Evolutionary conservation across 148 eudicot species (phyloP).

Genomic region (Silene uniflora): DNA sequence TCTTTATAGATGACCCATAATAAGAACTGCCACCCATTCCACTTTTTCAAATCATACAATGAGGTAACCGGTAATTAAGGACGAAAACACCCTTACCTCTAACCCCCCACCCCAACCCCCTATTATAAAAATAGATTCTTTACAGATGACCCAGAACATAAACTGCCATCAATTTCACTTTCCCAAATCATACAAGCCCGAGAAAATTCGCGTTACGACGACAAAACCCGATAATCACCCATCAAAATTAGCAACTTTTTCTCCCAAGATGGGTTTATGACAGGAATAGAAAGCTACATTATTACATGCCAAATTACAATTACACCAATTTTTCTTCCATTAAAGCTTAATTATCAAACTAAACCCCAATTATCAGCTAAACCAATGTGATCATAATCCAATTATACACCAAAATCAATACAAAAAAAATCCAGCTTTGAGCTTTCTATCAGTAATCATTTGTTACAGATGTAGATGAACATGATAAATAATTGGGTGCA

Average conservation of each 20-base stretch:
- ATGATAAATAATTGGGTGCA: not conserved
- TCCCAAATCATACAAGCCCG: not conserved
- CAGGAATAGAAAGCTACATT: not conserved
- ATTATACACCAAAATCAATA: not conserved
- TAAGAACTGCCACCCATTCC: not conserved
- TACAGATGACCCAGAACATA: not conserved
- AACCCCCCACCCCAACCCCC: not conserved
- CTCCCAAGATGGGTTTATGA: not conserved
- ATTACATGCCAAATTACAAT: not conserved
- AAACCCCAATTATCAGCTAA: not conserved
- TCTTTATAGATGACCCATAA: not conserved
- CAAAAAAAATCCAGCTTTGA: not conserved
- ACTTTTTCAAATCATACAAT: not conserved
- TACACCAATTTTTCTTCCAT: not conserved
- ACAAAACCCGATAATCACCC: not conserved
- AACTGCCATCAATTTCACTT: not conserved
- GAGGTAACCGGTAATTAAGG: too few species aligned
- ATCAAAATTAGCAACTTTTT: not conserved
- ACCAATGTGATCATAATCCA: not conserved
- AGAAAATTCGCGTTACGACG: not conserved
- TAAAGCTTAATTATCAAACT: not conserved
- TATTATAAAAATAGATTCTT: not conserved
- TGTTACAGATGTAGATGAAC: not conserved
- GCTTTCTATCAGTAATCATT: not conserved
- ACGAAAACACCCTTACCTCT: not conserved